phyloP scores from a whole-genome alignment of 2,329 filamentous ascomycete genomes.

The Tolypocladium guangdongense region DNA sequence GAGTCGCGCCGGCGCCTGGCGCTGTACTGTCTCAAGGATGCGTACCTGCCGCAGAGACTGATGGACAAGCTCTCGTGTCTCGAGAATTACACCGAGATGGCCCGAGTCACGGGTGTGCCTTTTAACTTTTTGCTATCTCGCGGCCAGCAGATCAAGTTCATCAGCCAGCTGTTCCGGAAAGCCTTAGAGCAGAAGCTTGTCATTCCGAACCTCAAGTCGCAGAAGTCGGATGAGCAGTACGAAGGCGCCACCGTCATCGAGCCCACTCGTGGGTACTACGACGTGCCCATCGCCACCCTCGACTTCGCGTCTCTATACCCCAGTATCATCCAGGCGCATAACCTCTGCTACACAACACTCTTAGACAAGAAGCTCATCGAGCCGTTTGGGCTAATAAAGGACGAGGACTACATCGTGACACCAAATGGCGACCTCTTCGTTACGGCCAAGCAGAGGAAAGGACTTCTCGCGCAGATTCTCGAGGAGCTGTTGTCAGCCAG shows the following conservation, averaged over 20 bases:
- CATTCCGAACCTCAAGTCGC: constrained; percentile 71
- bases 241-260: constrained; percentile 98
- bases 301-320: constrained; percentile 99
- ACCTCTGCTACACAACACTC: constrained; percentile 93
- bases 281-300: constrained; percentile 87
- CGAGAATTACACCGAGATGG: constrained; percentile 99
- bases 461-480: constrained; percentile 85
- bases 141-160: constrained; percentile 94
- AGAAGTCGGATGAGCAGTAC: constrained; percentile 76
- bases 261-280: constrained; percentile 84
- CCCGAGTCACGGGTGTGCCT: constrained; percentile 94
- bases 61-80: constrained; percentile 98
- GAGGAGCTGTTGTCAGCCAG: constrained; percentile 85
- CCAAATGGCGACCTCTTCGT: constrained; percentile 92
- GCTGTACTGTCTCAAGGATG: constrained; percentile 95
- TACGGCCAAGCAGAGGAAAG: constrained; percentile 80
- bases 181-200: constrained; percentile 87
- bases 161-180: constrained; percentile 94
- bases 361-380: constrained; percentile 63
- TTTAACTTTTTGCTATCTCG: constrained; percentile 90
- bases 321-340: constrained; percentile 98
- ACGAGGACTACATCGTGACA: constrained; percentile 92
- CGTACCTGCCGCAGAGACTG: constrained; percentile 82
- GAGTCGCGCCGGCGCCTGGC: constrained; percentile 86
- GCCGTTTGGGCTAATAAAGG: constrained; percentile 66